Base-by-base conservation (phyloP, 208 protist genomes). In the Trypanosoma cruzi region DNA sequence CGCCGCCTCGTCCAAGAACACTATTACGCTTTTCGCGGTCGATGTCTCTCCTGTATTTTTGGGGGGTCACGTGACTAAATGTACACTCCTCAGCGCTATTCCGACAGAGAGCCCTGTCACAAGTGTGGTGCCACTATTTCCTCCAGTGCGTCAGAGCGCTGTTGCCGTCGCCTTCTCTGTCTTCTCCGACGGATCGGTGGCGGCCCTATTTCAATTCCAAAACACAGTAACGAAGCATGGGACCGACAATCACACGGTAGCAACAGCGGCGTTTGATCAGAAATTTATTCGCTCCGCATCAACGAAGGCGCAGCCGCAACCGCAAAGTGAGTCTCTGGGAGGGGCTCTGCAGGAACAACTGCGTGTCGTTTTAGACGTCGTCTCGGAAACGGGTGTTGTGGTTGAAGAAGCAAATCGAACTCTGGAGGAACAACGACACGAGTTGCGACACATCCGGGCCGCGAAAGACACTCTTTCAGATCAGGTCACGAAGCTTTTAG, bases 121-220 rank as follows among this genome's bases (percentile, higher is more conserved):
- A 28, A 53, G 53, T 62, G 37, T 70, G 1, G 24, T 22, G 13
- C 54, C 64, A 14, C 53, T 70, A 29, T 52, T 59, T 24, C 54
- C 26, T 22, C 64, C 64, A 8, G 52, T 50, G 36, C 36, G 31
- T 28, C 64, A 68, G 22, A 3, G n/a, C 18, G n/a, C 32, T 24
- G 64, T 70, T 6, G 54, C 42, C 5, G 22, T 20, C 2, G 52
- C 53, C 31, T 14, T 70, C 2, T 26, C 32, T 13, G 52, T 37
- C 34, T 70, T 70, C 48, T 28, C 54, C 2, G 54, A 70, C 42
- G 64, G 64, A 31, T 62, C 54, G 2, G 42, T 36, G 26, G 64
- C 64, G 16, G 64, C 42, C 10, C 60, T 70, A n/a, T 62, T 70
- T 70, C 64, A 70, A 34, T 70, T 70, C 49, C 54, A 28, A 13